Percentiles rank a stretch among this genome's conserved stretches.
phyloP scores from a whole-genome alignment of 164 flowering plant species.

The Piper longum region DNA sequence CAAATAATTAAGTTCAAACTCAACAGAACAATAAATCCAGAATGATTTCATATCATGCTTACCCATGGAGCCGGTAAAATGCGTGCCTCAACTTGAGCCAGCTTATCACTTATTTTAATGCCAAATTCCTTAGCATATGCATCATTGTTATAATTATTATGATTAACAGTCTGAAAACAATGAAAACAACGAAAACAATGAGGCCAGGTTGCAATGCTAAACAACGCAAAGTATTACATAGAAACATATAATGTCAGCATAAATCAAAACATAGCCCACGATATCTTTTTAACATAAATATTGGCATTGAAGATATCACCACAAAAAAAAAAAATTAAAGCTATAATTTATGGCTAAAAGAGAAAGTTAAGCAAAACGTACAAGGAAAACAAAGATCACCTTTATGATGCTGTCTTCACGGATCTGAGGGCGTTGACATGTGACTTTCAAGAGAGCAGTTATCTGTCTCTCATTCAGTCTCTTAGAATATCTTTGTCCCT shows the following conservation, averaged over 20 bases:
- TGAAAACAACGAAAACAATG: background rate
- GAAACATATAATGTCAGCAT: background rate
- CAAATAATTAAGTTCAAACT: background rate
- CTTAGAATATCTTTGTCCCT: conserved; percentile 72
- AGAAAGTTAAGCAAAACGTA: too few species aligned
- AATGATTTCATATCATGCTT: conserved; percentile 5
- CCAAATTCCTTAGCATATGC: conserved; percentile 77
- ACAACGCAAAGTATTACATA: background rate
- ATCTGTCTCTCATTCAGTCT: conserved; percentile 75
- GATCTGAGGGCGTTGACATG: conserved; percentile 73
- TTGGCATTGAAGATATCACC: too few species aligned
- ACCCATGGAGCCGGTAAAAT: conserved; percentile 88
- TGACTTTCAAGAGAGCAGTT: conserved; percentile 62
- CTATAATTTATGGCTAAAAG: background rate
- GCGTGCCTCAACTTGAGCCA: conserved; percentile 68
- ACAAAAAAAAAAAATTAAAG: background rate
- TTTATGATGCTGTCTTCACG: conserved; percentile 58
- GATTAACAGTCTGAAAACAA: conserved; percentile 46
- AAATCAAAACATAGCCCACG: background rate
- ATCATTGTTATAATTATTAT: conserved; percentile 59
- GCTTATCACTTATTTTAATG: conserved; percentile 58
- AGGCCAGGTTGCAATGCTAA: background rate
- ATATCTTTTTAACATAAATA: too few species aligned
- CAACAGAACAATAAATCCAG: background rate
- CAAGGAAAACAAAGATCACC: conserved; percentile 16